Conservation (phyloP, 2,329 filamentous ascomycete genomes). For the Daldinia sp. region DNA sequence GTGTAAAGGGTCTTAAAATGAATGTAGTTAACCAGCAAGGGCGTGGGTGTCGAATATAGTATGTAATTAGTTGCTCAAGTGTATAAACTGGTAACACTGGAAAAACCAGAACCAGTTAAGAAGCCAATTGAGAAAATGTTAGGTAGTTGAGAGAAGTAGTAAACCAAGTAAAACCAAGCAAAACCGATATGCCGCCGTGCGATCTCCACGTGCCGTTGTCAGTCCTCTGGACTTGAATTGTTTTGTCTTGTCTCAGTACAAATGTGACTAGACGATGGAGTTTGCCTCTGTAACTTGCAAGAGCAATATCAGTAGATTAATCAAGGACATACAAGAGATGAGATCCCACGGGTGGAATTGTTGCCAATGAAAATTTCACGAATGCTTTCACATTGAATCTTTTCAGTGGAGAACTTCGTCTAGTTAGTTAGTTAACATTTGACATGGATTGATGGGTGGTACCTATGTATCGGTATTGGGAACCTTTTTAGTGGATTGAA, state of each 20-base stretch:
- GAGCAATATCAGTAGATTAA: conserved; percentile 8
- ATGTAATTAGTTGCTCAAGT: conserved; percentile 9
- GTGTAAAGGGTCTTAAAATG: not conserved
- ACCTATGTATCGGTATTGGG: conserved; percentile 1
- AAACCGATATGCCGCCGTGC: conserved; percentile 21
- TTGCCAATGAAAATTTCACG: conserved; percentile 35
- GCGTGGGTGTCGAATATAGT: conserved; percentile 12
- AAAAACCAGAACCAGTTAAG: not conserved
- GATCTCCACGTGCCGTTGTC: conserved; percentile 23
- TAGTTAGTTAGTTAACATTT: no score
- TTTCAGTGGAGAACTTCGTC: conserved; percentile 33
- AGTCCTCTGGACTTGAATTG: conserved; percentile 8
- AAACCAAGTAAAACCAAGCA: conserved; percentile 4
- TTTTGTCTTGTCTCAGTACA: conserved; percentile 22
- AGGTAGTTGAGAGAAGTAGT: not conserved
- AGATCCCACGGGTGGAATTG: conserved; percentile 14
- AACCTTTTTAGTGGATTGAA: conserved; percentile 5
- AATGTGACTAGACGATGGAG: conserved; percentile 20
- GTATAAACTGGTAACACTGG: conserved; percentile 15
- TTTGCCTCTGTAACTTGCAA: conserved; percentile 16
- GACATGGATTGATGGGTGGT: conserved; percentile 6
- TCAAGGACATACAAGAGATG: conserved; percentile 10
- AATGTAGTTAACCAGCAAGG: conserved; percentile 29
- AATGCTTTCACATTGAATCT: conserved; percentile 33
- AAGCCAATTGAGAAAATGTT: no score